phyloP scores from a whole-genome alignment of 192 early-diverging fungal species.

The Lobosporangium transversale region DNA sequence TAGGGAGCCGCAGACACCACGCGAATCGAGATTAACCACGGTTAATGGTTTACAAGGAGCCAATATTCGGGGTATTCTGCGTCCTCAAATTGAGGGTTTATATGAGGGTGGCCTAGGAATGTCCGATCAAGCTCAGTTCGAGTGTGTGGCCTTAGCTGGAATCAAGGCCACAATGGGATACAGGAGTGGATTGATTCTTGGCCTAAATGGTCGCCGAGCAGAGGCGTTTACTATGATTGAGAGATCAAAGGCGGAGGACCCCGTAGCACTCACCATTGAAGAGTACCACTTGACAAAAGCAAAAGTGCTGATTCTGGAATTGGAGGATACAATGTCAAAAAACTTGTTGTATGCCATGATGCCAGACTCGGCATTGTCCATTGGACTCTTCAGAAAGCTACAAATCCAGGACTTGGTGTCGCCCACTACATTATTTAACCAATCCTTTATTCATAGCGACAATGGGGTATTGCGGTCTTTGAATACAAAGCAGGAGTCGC shows the following conservation, averaged over 20 bases:
- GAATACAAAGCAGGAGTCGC: neutral
- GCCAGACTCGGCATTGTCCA: conserved; percentile 34
- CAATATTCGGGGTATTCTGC: neutral
- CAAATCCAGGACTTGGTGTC: neutral
- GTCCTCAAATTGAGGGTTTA: neutral
- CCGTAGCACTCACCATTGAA: conserved; percentile 1
- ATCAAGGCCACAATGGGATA: conserved; percentile 43
- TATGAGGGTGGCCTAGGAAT: neutral
- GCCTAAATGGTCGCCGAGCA: conserved; percentile 6
- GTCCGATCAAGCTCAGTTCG: conserved; percentile 22
- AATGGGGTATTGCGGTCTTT: neutral
- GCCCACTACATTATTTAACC: neutral
- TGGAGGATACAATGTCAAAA: conserved; percentile 35
- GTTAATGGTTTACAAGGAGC: neutral
- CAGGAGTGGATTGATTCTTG: conserved; percentile 23
- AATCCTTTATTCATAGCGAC: neutral
- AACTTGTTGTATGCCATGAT: conserved; percentile 35
- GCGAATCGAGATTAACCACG: conserved; percentile 52
- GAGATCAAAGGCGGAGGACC: conserved; percentile 24
- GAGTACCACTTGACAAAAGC: conserved; percentile 35
- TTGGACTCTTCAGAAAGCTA: conserved; percentile 24
- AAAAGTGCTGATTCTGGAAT: conserved; percentile 29
- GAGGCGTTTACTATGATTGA: conserved; percentile 22
- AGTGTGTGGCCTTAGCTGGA: conserved; percentile 28
- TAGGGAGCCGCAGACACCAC: conserved; percentile 61